A percentile compares a stretch with the other conserved stretches of the same genome.
These are phyloP conservation scores for Scheffersomyces stipitis DNA, from an alignment of 805 yeast genomes.

Conservation along the genomic window DNA sequence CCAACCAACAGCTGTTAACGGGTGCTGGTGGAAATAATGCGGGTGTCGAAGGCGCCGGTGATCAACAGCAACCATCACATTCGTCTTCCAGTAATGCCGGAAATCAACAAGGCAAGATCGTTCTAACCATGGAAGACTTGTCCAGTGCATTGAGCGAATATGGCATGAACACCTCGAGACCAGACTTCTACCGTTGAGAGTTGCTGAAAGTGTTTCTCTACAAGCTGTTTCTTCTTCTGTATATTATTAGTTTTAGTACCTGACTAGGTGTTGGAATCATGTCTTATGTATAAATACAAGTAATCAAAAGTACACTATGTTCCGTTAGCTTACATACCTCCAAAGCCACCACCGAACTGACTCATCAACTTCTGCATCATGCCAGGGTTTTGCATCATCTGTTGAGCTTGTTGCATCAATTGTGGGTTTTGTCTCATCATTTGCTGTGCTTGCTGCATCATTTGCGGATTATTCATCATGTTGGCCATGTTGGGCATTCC, in stretches of 20 bases:
- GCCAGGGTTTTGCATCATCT: constrained; percentile 56
- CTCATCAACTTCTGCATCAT: constrained; percentile 71
- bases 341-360: constrained; percentile 67
- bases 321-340: too few relatives aligned
- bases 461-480: constrained; percentile 57
- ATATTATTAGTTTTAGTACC: too few relatives aligned
- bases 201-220: too few relatives aligned
- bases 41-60: constrained; percentile 25
- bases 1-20: constrained; percentile 32
- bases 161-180: constrained; percentile 85
- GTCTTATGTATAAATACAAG: too few relatives aligned
- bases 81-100: constrained; percentile 43
- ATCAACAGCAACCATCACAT: constrained; percentile 36
- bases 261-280: too few relatives aligned
- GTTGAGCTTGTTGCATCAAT: constrained; percentile 45
- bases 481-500: constrained; percentile 54
- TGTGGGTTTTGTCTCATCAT: constrained; percentile 46
- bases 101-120: constrained; percentile 70
- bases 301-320: too few relatives aligned
- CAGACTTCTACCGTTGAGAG: constrained; percentile 85
- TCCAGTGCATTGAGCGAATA: constrained; percentile 92
- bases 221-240: too few relatives aligned
- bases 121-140: constrained; percentile 88
- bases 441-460: constrained; percentile 48
- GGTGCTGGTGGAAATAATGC: constrained; percentile 26